These are phyloP conservation scores for Ajuga chamaepitys DNA, from an alignment of 257 asterid species.

Conservation along the genomic window DNA sequence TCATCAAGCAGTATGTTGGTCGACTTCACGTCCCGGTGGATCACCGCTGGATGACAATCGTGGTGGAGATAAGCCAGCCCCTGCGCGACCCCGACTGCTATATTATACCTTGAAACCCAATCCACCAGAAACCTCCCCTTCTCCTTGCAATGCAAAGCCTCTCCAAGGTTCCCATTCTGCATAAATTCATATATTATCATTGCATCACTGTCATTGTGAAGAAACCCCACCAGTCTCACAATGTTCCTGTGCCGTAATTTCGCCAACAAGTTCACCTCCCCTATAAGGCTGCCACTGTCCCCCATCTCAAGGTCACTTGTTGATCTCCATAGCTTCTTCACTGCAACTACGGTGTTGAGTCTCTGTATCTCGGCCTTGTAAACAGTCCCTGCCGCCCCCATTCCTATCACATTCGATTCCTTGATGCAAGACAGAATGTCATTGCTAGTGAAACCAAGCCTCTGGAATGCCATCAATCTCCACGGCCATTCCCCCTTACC, in stretches of 20 bases:
- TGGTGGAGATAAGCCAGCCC: constrained; percentile 61
- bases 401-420: constrained; percentile 67
- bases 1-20: constrained; percentile 45
- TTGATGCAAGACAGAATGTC: constrained; percentile 64
- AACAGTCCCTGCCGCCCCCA: constrained; percentile 71
- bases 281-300: constrained; percentile 43
- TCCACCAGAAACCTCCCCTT: constrained; percentile 21
- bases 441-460: constrained; percentile 52
- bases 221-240: constrained; percentile 39
- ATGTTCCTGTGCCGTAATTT: constrained; percentile 51
- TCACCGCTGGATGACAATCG: constrained; percentile 45
- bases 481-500: constrained; percentile 66
- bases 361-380: constrained; percentile 62
- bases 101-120: constrained; percentile 38
- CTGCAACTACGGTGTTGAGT: constrained; percentile 46
- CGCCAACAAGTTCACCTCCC: constrained; percentile 63
- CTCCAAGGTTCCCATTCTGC: constrained; percentile 48
- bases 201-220: constrained; percentile 32
- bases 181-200: constrained; percentile 46
- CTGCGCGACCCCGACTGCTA: constrained; percentile 58
- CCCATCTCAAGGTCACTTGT: constrained; percentile 49
- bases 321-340: constrained; percentile 68
- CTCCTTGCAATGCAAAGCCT: constrained; percentile 29
- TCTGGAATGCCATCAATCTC: constrained; percentile 80
- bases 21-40: constrained; percentile 54